A percentile compares a stretch with the other conserved stretches of the same genome.
Evolutionary conservation across 1,284 basidiomycete genomes (phyloP).

Genomic region (Spongiforma sp.): DNA sequence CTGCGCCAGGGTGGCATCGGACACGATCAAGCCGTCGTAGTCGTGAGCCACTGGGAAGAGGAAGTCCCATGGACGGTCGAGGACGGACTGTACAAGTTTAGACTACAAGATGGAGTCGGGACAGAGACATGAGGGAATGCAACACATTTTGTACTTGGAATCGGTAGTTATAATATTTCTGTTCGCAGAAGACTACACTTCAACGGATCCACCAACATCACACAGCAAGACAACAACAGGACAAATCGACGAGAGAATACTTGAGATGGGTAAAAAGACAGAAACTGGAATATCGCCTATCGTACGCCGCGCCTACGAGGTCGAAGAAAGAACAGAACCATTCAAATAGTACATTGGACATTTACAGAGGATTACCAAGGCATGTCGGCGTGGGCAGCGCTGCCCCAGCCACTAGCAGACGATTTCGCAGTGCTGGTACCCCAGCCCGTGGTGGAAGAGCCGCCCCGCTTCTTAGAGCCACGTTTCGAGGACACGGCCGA

Average conservation of each 20-base stretch:
- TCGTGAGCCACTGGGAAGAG: slow-evolving; percentile 89
- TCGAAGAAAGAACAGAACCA: neutral
- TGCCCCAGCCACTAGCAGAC: slow-evolving; percentile 35
- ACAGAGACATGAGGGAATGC: slow-evolving; percentile 4
- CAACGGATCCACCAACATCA: neutral
- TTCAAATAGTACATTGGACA: neutral
- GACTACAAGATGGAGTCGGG: slow-evolving; percentile 45
- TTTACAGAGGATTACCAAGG: slow-evolving; percentile 20
- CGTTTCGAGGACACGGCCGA: slow-evolving; percentile 21
- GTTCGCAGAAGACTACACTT: too few relatives aligned
- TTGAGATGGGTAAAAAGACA: neutral
- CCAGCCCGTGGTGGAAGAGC: slow-evolving; percentile 17
- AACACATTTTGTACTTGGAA: too few relatives aligned
- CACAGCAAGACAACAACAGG: slow-evolving; percentile 4
- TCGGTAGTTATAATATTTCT: too few relatives aligned
- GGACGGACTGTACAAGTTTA: slow-evolving; percentile 53
- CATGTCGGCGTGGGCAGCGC: slow-evolving; percentile 22
- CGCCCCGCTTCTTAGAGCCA: slow-evolving; percentile 15
- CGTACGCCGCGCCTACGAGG: too few relatives aligned
- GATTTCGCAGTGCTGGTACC: slow-evolving; percentile 14
- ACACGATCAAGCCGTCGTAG: slow-evolving; percentile 74
- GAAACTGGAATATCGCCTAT: too few relatives aligned
- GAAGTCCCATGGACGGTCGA: slow-evolving; percentile 77
- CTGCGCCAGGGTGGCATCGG: slow-evolving; percentile 61
- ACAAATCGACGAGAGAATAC: neutral